phyloP scores from a whole-genome alignment of 2,329 filamentous ascomycete species.

The Penicillium sp. region DNA sequence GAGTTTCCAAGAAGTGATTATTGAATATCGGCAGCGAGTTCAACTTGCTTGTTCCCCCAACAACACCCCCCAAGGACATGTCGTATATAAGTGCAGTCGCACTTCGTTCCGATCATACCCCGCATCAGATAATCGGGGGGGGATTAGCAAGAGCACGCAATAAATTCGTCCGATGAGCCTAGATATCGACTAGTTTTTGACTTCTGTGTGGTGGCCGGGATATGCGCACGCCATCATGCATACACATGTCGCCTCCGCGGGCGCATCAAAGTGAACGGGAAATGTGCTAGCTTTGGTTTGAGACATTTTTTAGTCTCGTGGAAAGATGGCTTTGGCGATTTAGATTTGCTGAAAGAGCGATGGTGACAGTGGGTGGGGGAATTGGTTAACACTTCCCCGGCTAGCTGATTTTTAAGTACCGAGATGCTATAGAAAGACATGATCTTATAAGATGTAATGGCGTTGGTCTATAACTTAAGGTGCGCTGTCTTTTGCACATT shows the following conservation, averaged over 20 bases:
- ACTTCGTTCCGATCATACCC: background rate
- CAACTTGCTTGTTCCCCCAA: background rate
- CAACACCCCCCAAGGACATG: background rate
- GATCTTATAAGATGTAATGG: background rate
- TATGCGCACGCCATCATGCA: conserved; percentile 24
- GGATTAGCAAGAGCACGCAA: conserved; percentile 26
- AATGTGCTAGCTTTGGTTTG: background rate
- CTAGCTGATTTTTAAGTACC: background rate
- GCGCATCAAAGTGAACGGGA: background rate
- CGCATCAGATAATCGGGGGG: conserved; percentile 4
- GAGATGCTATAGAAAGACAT: background rate
- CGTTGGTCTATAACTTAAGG: background rate
- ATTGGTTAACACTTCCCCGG: conserved; percentile 5
- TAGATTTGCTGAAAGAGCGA: background rate
- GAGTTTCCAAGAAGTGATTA: background rate
- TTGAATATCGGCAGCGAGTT: background rate
- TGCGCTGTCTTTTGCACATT: background rate
- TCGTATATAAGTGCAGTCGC: background rate
- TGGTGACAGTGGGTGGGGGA: conserved; percentile 19
- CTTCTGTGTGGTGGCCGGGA: background rate
- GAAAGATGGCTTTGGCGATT: background rate
- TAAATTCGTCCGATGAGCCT: conserved; percentile 9
- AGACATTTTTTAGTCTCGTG: background rate
- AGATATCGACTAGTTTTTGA: conserved; percentile 10
- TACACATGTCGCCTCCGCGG: conserved; percentile 11